Base-by-base conservation (phyloP, 1,139 yeast genomes). In the Schwanniomyces etchellsii region DNA sequence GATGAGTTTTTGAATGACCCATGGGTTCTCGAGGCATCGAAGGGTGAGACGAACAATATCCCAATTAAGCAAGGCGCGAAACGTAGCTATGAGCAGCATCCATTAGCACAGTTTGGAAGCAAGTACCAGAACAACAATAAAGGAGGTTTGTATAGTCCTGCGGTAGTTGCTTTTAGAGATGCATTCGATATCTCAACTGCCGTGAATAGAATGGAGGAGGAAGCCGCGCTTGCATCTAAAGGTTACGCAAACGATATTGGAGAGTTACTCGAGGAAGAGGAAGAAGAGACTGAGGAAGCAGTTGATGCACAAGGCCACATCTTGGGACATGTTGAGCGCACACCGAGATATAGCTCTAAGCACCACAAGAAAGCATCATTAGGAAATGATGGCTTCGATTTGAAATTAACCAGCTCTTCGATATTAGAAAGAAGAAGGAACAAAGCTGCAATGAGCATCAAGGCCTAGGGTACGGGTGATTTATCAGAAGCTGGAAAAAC, bases 161-260 rank as follows among this genome's bases (percentile, higher is more conserved):
- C 93, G 5, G 93, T 93, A 0, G 85, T 81, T n/a, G 95, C 95
- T 0, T 73, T 91, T 65, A 81, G 88, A 45, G 98, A 91, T 48
- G 96, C 95, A 6, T 89, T 89, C 57, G 98, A 91, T 50, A 83
- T 91, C 11, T 81, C 95, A 13, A 80, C 93, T 35, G 96, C 96
- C 0, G 95, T 91, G 5, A 95, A 88, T 52, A 78, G 98, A 55
- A 77, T 77, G 68, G 95, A 89, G 24, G 95, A 85, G 57, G 96
- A 86, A 49, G 81, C 80, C 14, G 72, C 77, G 2, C 58, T 77
- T 27, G 53, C 64, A 14, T 55, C 59, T 28, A 59, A 53, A 30
- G 52, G 52, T 28, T 42, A 51, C 24, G 44, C 50, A 9, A 39
- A 41, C 15, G 45, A 47, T 20, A 45, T 54, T 36, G 42, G 50